Evolutionary conservation across 805 yeast species (phyloP), one percentile per base, ranked within the genome.

Genomic region (Kazachstania viticola): DNA sequence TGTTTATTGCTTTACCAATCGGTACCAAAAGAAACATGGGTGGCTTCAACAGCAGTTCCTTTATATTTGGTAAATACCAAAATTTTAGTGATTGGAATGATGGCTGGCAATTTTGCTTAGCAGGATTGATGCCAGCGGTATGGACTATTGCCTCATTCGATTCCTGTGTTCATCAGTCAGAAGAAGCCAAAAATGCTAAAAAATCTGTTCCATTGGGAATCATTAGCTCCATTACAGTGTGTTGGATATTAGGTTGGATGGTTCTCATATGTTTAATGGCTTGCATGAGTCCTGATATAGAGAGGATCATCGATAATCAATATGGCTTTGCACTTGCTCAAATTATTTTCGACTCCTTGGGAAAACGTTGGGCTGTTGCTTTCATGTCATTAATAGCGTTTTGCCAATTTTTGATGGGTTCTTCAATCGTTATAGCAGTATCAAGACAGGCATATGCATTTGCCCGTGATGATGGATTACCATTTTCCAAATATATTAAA

Each of bases 101-200:
- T 22, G 82, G 81, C 19, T 73, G 76, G 71, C 66, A 71, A 62
- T 43, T 61, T 36, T 54, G 64, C 36, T 52, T 74, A 41, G 58
- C 57, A 25, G 62, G 68, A 11, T 70, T 74, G 65, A 66, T 74
- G 71, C 75, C 83, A 1, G 74, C 76, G 1, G 68, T 76, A 36
- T 79, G 87, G 85, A 75, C 82, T 14, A 76, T 78, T 48, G 79
- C 80, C 17, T 74, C 79, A 0, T 77, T 75, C 50, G 85, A 78
- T 50, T 69, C 80, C 6, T 73, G 78, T 44, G 73, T 78, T 31
- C 84, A 78, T 57, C 71, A 75, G 71, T 64, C 78, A 15, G 87
- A 78, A 51, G 84, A 78, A 51, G 79, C 79, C 17, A 60, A 62
- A 33, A 69, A 75, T 46, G 78, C 84, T 15, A 45, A 44, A 33